Percentiles rank a stretch among this genome's conserved stretches.
These are phyloP conservation scores for Raddia distichophylla DNA, from an alignment of 176 grass and related monocot genomes.

Conservation along the genomic window DNA sequence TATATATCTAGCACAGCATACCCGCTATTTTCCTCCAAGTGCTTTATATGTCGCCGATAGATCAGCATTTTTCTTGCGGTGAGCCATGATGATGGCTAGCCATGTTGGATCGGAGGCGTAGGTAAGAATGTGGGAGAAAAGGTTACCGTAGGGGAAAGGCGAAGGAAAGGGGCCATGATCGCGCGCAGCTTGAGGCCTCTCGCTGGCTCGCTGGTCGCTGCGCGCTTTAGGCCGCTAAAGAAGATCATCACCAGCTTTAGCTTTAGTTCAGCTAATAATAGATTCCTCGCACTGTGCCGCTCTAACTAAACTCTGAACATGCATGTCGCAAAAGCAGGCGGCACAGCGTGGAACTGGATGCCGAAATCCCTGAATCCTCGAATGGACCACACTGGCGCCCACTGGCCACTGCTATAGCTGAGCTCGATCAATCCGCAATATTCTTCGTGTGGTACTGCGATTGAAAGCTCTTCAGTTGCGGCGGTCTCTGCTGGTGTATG, in stretches of 20 bases:
- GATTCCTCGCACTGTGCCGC: not conserved
- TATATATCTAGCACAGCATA: no score
- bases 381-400: not conserved
- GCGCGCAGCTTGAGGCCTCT: not conserved
- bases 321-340: slow-evolving; percentile 47
- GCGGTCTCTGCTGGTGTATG: no score
- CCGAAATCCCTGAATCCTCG: not conserved
- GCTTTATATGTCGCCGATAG: no score
- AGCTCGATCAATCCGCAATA: not conserved
- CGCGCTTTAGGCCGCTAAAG: slow-evolving; percentile 19
- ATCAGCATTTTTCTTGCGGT: no score
- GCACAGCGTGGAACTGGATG: slow-evolving; percentile 39
- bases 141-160: slow-evolving; percentile 28
- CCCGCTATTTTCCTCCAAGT: no score
- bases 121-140: not conserved
- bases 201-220: no score
- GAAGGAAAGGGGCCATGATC: slow-evolving; percentile 48
- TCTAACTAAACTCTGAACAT: slow-evolving; percentile 9
- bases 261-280: slow-evolving; percentile 4
- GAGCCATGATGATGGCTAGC: slow-evolving; percentile 44
- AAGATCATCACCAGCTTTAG: slow-evolving; percentile 49
- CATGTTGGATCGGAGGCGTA: slow-evolving; percentile 22
- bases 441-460: not conserved
- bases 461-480: not conserved
- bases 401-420: no score